Evolutionary conservation across 139 green algal species (phyloP).

Genomic region (Chlamydomonas sp.): DNA sequence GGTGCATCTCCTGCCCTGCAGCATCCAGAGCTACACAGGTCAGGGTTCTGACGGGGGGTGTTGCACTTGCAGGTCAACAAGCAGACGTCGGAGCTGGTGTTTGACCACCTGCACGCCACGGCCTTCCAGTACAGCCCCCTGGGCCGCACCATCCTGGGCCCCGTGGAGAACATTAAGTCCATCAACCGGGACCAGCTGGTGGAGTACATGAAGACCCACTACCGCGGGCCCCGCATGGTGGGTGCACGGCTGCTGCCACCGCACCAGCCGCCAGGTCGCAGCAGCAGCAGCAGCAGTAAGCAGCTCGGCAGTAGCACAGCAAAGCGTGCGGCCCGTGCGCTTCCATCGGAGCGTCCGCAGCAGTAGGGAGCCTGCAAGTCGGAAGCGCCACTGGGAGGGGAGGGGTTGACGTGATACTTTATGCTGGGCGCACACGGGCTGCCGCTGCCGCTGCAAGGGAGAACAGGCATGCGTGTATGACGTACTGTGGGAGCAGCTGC

Average conservation of each 20-base stretch:
- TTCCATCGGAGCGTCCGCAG: not conserved
- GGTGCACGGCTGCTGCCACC: not conserved
- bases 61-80: slow-evolving; percentile 65
- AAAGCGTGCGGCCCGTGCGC: too few relatives aligned
- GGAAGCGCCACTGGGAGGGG: too few relatives aligned
- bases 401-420: too few relatives aligned
- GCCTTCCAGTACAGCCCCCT: slow-evolving; percentile 97
- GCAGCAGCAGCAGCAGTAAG: not conserved
- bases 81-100: slow-evolving; percentile 80
- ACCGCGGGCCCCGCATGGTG: slow-evolving; percentile 88
- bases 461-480: too few relatives aligned
- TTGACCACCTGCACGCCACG: slow-evolving; percentile 99
- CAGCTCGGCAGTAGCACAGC: too few relatives aligned
- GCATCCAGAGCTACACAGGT: not conserved
- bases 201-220: slow-evolving; percentile 97
- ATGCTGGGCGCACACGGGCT: too few relatives aligned
- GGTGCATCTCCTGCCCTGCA: not conserved
- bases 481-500: too few relatives aligned
- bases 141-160: slow-evolving; percentile 96
- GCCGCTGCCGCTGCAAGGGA: too few relatives aligned
- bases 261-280: not conserved
- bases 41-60: not conserved
- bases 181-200: slow-evolving; percentile 91
- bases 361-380: too few relatives aligned
- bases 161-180: slow-evolving; percentile 91